Evolutionary conservation across 2,329 filamentous ascomycete species (phyloP).

Genomic region (Hymenotorrendiella dingleyae): DNA sequence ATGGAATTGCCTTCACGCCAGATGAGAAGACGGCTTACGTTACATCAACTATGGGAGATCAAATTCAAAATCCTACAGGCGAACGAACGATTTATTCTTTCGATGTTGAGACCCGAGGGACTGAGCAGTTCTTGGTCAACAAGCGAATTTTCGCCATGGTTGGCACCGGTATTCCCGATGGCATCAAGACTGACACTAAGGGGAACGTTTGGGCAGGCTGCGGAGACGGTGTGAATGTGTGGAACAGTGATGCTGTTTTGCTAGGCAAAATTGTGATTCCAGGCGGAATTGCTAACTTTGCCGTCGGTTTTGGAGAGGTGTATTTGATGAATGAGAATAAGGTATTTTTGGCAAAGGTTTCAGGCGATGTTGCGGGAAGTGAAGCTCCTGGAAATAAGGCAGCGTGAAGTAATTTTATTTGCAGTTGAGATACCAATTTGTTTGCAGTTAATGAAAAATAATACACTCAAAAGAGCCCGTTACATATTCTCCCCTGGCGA

Average conservation of each 20-base stretch:
- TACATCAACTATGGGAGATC: constrained; percentile 39
- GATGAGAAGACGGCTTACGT: constrained; percentile 47
- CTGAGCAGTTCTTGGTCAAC: constrained; percentile 10
- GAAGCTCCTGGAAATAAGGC: no score
- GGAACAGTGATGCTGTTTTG: constrained; percentile 40
- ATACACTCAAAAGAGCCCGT: no score
- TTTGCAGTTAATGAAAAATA: no score
- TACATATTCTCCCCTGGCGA: no score
- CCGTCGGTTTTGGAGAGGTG: background rate
- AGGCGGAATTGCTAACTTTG: constrained; percentile 6
- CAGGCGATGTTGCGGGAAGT: no score
- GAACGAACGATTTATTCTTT: constrained; percentile 32
- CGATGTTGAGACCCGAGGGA: constrained; percentile 7
- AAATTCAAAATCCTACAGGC: constrained; percentile 29
- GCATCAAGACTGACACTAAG: constrained; percentile 44
- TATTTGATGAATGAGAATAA: background rate
- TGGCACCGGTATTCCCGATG: constrained; percentile 50
- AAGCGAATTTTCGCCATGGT: constrained; percentile 46
- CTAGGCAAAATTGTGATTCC: constrained; percentile 48
- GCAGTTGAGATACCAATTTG: no score
- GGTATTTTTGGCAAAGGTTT: background rate
- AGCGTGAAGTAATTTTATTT: no score
- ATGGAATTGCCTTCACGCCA: constrained; percentile 52
- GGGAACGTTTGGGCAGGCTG: constrained; percentile 50
- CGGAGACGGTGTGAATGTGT: constrained; percentile 50